phyloP scores from a whole-genome alignment of 257 asterid species.

The Sherardia arvensis region DNA sequence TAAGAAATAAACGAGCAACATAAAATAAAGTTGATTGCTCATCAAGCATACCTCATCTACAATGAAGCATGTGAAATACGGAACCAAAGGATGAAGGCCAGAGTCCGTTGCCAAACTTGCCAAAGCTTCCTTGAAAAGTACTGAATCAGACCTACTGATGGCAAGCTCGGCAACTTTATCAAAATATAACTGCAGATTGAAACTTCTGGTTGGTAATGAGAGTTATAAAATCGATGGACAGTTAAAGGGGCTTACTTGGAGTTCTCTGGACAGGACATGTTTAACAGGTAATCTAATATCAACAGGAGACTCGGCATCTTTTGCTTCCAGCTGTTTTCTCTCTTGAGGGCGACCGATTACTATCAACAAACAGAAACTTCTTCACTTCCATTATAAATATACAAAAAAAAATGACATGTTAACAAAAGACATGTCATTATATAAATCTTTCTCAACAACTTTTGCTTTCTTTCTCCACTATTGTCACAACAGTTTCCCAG shows the following conservation, averaged over 20 bases:
- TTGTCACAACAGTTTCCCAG: background rate
- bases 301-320: slow-evolving; percentile 71
- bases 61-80: slow-evolving; percentile 83
- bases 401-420: background rate
- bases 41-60: slow-evolving; percentile 63
- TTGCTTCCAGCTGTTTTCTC: slow-evolving; percentile 51
- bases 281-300: slow-evolving; percentile 88
- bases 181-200: slow-evolving; percentile 68
- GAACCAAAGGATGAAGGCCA: slow-evolving; percentile 95
- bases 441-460: background rate
- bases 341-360: slow-evolving; percentile 40
- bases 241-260: slow-evolving; percentile 51
- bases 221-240: slow-evolving; percentile 6
- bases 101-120: slow-evolving; percentile 94
- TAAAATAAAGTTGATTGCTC: background rate
- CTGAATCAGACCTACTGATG: slow-evolving; percentile 58
- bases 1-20: background rate
- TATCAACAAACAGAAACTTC: slow-evolving; percentile 18
- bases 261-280: slow-evolving; percentile 91
- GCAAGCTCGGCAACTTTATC: slow-evolving; percentile 88
- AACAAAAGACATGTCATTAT: background rate
- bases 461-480: background rate
- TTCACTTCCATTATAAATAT: background rate
- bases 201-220: slow-evolving; percentile 11
- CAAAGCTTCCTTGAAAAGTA: slow-evolving; percentile 71